Base-by-base conservation (phyloP, 164 flowering plant species). In the Dillenia suffruticosa region DNA sequence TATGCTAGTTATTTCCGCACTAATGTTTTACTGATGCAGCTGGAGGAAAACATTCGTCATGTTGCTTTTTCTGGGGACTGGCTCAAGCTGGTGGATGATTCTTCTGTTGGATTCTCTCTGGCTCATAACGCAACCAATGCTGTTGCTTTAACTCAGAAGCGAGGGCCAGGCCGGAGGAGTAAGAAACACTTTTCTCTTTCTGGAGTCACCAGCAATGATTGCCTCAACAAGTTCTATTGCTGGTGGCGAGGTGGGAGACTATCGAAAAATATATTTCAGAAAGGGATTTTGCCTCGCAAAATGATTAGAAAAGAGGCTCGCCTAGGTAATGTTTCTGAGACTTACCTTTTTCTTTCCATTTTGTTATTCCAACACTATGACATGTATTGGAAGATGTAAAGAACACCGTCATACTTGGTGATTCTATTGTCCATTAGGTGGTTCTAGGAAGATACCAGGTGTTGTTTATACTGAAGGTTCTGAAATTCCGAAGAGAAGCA, bases 181-280 rank as follows among this genome's bases (percentile, higher is more conserved):
- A 79, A 69, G 76, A 95, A 88, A 70, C 90, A 68, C 59, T 63
- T 82, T 71, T 73, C 72, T 52, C 13, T 58, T 9, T 57, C 77
- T 56, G 90, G 81, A 63, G 68, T 71, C 46, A 45, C 70, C 17
- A 64, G 58, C 24, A 81, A 80, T 65, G 73, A 70, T 57, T 46
- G 49, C 50, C 46, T 65, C 49, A 80, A 78, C 22, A 75, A 59
- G 56, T 54, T 52, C 68, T 72, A 84, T 68, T 66, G 49, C 58
- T 90, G 97, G 97, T 88, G 94, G 97, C 77, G 87, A 56, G 96
- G 97, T 44, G 89, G 94, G 17, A 86, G 75, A 67, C 63, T 79
- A 49, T 75, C 87, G 45, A 87, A 84, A 70, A 61, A 74, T 56
- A 54, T 92, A 64, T 82, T 82, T 62, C 84, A 84, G 72, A 92